A percentile compares a stretch with the other conserved stretches of the same genome.
Conservation (phyloP, 2,329 filamentous ascomycete genomes). For the Penicillium sp. region DNA sequence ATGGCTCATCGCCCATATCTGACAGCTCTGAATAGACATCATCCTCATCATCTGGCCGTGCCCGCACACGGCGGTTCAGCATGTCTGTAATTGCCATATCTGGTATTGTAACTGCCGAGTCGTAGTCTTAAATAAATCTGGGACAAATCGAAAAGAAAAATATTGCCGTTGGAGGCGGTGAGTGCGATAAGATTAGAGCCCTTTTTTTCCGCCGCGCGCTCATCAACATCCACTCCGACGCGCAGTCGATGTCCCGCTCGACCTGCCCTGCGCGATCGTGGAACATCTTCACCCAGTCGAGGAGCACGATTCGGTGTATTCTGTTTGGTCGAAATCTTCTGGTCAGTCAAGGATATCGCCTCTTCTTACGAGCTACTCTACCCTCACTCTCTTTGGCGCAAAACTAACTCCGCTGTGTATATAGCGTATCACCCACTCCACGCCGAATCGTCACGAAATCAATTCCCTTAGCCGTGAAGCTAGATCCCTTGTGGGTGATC, state of each 20-base stretch:
- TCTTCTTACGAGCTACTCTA: background rate
- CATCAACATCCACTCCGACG: slow-evolving; percentile 4
- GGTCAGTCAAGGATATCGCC: background rate
- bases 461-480: background rate
- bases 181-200: slow-evolving; percentile 26
- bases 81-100: slow-evolving; percentile 42
- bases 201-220: slow-evolving; percentile 18
- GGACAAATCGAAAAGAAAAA: slow-evolving; percentile 19
- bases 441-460: background rate
- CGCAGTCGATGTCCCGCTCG: slow-evolving; percentile 6
- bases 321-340: background rate
- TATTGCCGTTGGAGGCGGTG: slow-evolving; percentile 34
- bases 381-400: no score
- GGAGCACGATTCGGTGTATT: background rate
- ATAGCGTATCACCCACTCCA: background rate
- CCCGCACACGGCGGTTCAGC: slow-evolving; percentile 47
- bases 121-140: background rate
- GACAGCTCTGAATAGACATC: slow-evolving; percentile 36
- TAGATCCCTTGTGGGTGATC: background rate
- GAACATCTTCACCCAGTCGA: background rate
- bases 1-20: slow-evolving; percentile 23
- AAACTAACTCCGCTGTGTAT: background rate
- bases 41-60: slow-evolving; percentile 47
- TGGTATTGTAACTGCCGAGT: background rate
- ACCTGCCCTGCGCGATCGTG: background rate